Percentiles rank a stretch among this genome's conserved stretches.
These are phyloP conservation scores for Cyathus striatus DNA, from an alignment of 768 basidiomycete genomes.

Conservation along the genomic window DNA sequence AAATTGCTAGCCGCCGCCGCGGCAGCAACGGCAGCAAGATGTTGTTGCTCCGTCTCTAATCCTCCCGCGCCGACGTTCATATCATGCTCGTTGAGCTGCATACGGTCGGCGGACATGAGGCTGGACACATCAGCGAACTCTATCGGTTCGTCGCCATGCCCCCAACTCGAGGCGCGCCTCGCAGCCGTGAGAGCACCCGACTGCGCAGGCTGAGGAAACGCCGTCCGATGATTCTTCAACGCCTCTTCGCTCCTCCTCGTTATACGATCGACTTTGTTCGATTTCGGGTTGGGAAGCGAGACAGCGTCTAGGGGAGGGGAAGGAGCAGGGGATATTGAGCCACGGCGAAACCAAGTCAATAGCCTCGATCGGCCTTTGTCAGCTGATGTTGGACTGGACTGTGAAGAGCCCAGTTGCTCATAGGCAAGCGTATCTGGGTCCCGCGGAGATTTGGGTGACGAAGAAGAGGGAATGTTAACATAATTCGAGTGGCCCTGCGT, in stretches of 20 bases:
- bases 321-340: background rate
- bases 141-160: slow-evolving; percentile 35
- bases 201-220: slow-evolving; percentile 7
- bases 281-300: background rate
- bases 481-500: slow-evolving; percentile 1
- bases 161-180: slow-evolving; percentile 65
- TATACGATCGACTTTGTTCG: slow-evolving; percentile 1
- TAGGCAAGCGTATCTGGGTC: slow-evolving; percentile 7
- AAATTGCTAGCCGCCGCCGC: no score
- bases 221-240: slow-evolving; percentile 16
- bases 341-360: background rate
- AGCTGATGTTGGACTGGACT: slow-evolving; percentile 11
- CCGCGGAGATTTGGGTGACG: slow-evolving; percentile 7
- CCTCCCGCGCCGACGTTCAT: slow-evolving; percentile 9
- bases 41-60: background rate
- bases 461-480: slow-evolving; percentile 8
- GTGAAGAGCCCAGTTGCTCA: slow-evolving; percentile 3
- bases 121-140: slow-evolving; percentile 26
- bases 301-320: background rate
- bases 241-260: slow-evolving; percentile 45
- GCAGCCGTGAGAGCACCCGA: slow-evolving; percentile 31
- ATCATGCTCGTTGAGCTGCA: background rate
- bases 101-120: slow-evolving; percentile 7
- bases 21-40: background rate
- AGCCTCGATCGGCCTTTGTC: slow-evolving; percentile 5